Evolutionary conservation across 2,329 filamentous ascomycete genomes (phyloP).

Genomic region (Aspergillus sp.): DNA sequence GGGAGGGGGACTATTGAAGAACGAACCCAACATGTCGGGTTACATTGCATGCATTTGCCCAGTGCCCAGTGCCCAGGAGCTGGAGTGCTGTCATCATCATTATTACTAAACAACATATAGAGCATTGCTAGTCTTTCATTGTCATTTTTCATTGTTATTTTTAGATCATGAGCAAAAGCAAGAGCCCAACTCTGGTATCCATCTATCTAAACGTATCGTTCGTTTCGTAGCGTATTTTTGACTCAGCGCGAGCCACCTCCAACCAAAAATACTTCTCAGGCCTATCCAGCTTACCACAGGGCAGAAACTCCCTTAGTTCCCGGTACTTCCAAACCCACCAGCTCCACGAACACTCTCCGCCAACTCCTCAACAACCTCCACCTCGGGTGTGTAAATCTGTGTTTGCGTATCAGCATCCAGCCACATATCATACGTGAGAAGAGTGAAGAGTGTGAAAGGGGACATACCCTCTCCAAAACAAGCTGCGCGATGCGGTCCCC

Average conservation of each 20-base stretch:
- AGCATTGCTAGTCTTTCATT: background rate
- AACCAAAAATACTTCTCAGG: background rate
- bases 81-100: background rate
- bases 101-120: background rate
- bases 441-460: background rate
- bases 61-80: background rate
- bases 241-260: background rate
- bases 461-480: slow-evolving; percentile 72
- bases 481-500: slow-evolving; percentile 94
- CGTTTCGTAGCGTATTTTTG: background rate
- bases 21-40: background rate
- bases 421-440: background rate
- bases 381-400: slow-evolving; percentile 84
- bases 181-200: background rate
- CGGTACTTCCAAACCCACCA: slow-evolving; percentile 90
- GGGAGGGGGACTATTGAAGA: slow-evolving; percentile 28
- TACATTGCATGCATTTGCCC: background rate
- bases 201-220: background rate
- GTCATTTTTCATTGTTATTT: background rate
- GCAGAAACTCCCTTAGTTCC: slow-evolving; percentile 32
- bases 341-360: slow-evolving; percentile 88
- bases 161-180: background rate
- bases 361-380: slow-evolving; percentile 83
- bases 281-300: background rate
- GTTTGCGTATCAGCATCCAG: background rate